phyloP scores from a whole-genome alignment of 768 basidiomycete species.

The Rhodosporidiobolus sp. region DNA sequence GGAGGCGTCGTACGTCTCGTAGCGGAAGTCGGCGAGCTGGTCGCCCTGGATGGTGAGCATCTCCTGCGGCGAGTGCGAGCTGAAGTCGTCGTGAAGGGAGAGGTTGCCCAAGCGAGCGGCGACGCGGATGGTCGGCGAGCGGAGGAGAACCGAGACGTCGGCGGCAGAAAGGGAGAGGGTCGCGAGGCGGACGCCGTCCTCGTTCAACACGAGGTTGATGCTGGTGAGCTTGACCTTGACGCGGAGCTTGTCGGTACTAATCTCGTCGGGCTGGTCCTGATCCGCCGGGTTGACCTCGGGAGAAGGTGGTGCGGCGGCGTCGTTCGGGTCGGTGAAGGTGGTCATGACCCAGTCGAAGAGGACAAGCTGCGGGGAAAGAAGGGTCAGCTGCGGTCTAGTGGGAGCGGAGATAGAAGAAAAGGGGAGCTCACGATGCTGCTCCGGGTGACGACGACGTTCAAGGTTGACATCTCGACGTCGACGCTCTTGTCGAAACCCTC shows the following conservation, averaged over 20 bases:
- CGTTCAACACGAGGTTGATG: conserved; percentile 61
- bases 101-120: conserved; percentile 79
- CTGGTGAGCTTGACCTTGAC: conserved; percentile 73
- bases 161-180: conserved; percentile 88
- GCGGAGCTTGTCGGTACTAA: conserved; percentile 62
- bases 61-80: conserved; percentile 62
- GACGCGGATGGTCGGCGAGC: conserved; percentile 69
- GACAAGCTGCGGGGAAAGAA: conserved; percentile 53
- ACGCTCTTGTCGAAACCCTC: conserved; percentile 80
- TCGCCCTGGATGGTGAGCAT: conserved; percentile 90
- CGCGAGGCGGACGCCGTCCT: conserved; percentile 67
- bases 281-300: conserved; percentile 6
- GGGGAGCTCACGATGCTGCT: conserved; percentile 65
- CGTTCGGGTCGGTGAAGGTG: conserved; percentile 60
- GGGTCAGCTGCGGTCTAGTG: background rate
- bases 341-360: conserved; percentile 97
- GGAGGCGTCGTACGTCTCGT: conserved; percentile 80
- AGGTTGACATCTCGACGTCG: conserved; percentile 81
- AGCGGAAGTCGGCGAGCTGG: conserved; percentile 88
- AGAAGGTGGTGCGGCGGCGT: conserved; percentile 18
- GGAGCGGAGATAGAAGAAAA: too few relatives aligned
- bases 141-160: conserved; percentile 72
- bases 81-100: conserved; percentile 63
- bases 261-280: conserved; percentile 8
- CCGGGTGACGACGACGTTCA: conserved; percentile 81